Conservation (phyloP, 371 early-diverging fungal genomes). For the Blakeslea trispora region DNA sequence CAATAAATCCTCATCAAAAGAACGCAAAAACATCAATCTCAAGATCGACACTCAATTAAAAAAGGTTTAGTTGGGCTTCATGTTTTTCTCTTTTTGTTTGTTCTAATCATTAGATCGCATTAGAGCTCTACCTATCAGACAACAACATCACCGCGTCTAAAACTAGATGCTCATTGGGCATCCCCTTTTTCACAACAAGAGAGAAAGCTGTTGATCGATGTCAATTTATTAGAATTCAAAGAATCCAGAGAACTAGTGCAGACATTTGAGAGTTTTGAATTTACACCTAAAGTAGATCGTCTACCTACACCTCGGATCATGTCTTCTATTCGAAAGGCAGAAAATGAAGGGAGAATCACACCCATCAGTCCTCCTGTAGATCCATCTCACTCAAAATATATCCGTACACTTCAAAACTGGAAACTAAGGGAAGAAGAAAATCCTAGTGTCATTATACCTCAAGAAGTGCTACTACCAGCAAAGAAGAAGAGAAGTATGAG, state of each 20-base stretch:
- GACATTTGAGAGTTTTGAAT: slow-evolving; percentile 15
- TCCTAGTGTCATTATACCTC: slow-evolving; percentile 12
- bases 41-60: neutral
- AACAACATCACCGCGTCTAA: neutral
- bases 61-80: too few relatives aligned
- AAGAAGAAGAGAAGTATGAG: neutral
- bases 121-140: neutral
- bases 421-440: slow-evolving; percentile 17
- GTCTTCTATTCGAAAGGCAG: neutral
- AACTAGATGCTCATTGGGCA: neutral
- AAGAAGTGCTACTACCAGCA: neutral
- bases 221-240: slow-evolving; percentile 10
- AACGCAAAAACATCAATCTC: neutral
- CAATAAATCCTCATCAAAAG: neutral
- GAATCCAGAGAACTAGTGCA: slow-evolving; percentile 9
- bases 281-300: neutral
- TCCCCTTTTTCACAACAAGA: slow-evolving; percentile 3
- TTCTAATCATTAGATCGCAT: too few relatives aligned
- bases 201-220: slow-evolving; percentile 14
- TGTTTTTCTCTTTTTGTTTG: too few relatives aligned
- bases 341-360: neutral
- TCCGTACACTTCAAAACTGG: slow-evolving; percentile 13
- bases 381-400: slow-evolving; percentile 8
- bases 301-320: neutral
- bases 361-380: neutral